Conservation (phyloP, 371 early-diverging fungal genomes). For the Mortierella sp. region DNA sequence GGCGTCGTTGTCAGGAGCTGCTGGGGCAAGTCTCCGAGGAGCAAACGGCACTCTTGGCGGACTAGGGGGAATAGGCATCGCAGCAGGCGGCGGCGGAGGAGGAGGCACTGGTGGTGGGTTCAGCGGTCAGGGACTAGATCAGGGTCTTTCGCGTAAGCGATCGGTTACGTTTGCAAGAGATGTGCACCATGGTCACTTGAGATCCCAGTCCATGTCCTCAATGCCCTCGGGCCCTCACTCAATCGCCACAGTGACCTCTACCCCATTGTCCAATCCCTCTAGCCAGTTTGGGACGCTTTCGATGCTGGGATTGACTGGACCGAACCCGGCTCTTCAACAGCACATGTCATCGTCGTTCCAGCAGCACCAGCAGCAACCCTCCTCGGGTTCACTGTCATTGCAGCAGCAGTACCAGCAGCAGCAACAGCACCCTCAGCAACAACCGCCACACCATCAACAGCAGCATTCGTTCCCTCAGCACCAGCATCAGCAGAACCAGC, state of each 20-base stretch:
- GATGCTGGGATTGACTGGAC: constrained; percentile 37
- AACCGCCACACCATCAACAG: constrained; percentile 21
- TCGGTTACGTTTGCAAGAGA: constrained; percentile 55
- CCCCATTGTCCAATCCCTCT: constrained; percentile 9
- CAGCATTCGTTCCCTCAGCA: constrained; percentile 11
- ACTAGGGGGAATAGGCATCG: constrained; percentile 13
- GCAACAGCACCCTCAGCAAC: constrained; percentile 13
- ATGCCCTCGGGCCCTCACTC: constrained; percentile 31
- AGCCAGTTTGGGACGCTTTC: constrained; percentile 25
- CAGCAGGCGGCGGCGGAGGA: constrained; percentile 12
- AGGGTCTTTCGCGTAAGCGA: constrained; percentile 40
- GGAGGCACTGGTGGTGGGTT: constrained; percentile 14
- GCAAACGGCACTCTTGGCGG: not conserved
- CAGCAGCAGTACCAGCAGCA: constrained; percentile 13
- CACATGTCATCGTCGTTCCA: constrained; percentile 13
- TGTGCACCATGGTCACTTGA: constrained; percentile 41
- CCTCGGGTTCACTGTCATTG: constrained; percentile 16
- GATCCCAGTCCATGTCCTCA: constrained; percentile 54
- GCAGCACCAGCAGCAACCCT: constrained; percentile 21
- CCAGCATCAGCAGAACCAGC: constrained; percentile 23
- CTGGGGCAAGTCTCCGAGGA: constrained; percentile 5
- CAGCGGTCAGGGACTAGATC: constrained; percentile 31
- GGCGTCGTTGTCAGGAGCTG: constrained; percentile 1
- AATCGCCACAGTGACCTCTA: not conserved
- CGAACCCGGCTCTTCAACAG: constrained; percentile 23